Evolutionary conservation across 495 filamentous ascomycete genomes (phyloP), one percentile per base, ranked within the genome.

Genomic region (Sordaria brevicollis): DNA sequence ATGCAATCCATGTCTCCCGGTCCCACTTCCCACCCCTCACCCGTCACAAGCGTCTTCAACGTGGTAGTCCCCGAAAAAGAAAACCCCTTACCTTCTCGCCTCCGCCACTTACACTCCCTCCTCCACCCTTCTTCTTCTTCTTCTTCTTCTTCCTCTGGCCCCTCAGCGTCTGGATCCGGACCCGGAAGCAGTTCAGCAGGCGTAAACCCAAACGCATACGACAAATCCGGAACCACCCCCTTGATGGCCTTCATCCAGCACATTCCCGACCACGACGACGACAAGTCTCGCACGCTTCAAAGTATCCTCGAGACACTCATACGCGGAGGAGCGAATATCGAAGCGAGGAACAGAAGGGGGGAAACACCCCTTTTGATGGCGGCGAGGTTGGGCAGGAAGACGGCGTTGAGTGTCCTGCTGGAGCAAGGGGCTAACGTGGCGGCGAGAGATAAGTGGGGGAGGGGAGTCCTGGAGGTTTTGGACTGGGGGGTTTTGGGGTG

Each of bases 321-420:
- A 2, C 68, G 76, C 0, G 74, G 74, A 3, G 81, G 78, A 31
- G 80, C 77, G 8, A 70, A 75, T 29, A 57, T 83, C 3, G 79
- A 85, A 35, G 72, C 73, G 57, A 80, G 83, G 1, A 85, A 85
- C 67, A 73, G 82, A 10, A 65, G 73, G 0, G 84, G 84, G 17
- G 83, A 86, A 70, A 86, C 82, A 1, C 74, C 83, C 5, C 75
- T 85, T 36, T 77, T 84, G 62, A 68, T 85, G 7, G 83, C 84
- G 17, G 81, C 81, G 6, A 71, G 80, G 7, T 70, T 81, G 8
- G 82, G 83, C 19, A 75, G 81, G 19, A 82, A 82, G 72, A 73
- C 82, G 1, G 83, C 84, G 10, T 68, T 84, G 4, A 79, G 76
- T 21, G 77, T 78, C 21, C 72, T 86, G 21, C 72, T 85, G 19